Evolutionary conservation across 192 early-diverging fungal species (phyloP).

Genomic region (Geranomyces michiganensis): DNA sequence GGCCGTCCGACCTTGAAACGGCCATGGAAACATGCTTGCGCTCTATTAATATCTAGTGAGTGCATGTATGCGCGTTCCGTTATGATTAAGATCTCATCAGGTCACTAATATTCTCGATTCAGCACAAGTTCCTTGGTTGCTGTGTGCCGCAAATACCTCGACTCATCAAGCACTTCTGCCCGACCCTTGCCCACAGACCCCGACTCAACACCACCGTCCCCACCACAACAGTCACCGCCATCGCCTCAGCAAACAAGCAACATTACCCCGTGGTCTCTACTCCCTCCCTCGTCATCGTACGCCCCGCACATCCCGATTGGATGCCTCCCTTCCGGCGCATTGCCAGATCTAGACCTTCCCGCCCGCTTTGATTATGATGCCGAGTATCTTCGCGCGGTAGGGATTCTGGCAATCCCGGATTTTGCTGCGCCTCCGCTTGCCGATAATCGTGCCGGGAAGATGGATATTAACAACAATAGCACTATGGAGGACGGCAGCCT

Average conservation of each 20-base stretch:
- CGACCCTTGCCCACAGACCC: no score
- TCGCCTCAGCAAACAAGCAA: neutral
- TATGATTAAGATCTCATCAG: no score
- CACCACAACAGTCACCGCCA: neutral
- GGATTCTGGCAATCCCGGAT: neutral
- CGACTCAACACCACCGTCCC: neutral
- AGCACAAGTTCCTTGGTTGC: neutral
- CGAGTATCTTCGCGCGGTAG: neutral
- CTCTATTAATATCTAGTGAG: neutral
- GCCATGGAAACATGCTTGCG: constrained; percentile 23
- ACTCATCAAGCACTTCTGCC: no score
- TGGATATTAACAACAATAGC: no score
- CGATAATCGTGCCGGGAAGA: no score
- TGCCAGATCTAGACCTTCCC: constrained; percentile 34
- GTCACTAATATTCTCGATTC: neutral
- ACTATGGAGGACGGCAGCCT: no score
- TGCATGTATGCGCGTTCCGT: neutral
- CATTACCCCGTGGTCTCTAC: constrained; percentile 9
- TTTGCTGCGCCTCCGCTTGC: neutral
- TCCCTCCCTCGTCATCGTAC: constrained; percentile 14
- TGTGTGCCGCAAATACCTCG: no score
- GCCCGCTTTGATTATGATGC: constrained; percentile 25
- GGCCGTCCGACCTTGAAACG: neutral
- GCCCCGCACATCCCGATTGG: constrained; percentile 33
- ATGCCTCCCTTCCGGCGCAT: constrained; percentile 13